A percentile compares a stretch with the other conserved stretches of the same genome.
Conservation (phyloP, 169 alveolate genomes). For the Blepharisma undulans region DNA sequence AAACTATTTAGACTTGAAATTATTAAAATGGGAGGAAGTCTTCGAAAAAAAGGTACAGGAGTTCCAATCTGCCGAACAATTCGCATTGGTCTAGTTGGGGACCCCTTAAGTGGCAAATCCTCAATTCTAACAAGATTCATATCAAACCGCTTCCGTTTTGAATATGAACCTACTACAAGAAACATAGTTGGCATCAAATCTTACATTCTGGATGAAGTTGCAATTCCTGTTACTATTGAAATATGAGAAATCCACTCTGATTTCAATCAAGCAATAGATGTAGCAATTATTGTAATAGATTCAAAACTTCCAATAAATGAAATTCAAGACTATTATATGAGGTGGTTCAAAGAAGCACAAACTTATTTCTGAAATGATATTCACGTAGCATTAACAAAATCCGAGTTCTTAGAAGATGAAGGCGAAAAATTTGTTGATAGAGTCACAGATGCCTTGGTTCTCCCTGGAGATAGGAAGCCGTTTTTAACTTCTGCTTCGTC, state of each 20-base stretch:
- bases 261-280: background rate
- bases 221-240: background rate
- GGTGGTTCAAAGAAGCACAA: background rate
- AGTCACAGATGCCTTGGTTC: background rate
- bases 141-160: background rate
- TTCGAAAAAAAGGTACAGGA: background rate
- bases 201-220: background rate
- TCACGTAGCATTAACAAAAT: background rate
- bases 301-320: background rate
- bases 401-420: background rate
- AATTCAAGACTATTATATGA: slow-evolving; percentile 5
- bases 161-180: background rate
- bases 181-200: slow-evolving; percentile 26
- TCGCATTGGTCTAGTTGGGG: slow-evolving; percentile 14
- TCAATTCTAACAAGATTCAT: background rate
- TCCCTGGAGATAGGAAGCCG: background rate
- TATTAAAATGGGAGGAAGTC: background rate
- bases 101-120: background rate
- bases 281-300: background rate
- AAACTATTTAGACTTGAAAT: background rate
- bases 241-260: slow-evolving; percentile 13
- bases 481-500: slow-evolving; percentile 6
- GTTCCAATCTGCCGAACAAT: background rate
- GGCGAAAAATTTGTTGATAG: background rate
- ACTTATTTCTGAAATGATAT: background rate